Evolutionary conservation across 2,329 filamentous ascomycete species (phyloP).

Genomic region (Plenodomus biglobosus): DNA sequence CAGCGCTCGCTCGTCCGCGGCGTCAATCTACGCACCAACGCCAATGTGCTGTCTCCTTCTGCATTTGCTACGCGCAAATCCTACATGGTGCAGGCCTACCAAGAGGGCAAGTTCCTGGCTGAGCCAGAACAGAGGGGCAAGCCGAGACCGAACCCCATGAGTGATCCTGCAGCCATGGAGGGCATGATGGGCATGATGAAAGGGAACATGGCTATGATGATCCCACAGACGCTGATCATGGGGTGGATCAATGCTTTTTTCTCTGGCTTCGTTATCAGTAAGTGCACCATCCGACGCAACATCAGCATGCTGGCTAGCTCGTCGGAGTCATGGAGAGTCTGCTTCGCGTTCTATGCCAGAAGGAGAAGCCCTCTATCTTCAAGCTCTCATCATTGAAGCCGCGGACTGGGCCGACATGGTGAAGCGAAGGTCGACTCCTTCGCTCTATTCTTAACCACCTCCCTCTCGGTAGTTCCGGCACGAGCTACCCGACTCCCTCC

Average conservation of each 20-base stretch:
- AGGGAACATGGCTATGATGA: constrained; percentile 99
- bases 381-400: background rate
- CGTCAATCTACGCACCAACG: constrained; percentile 80
- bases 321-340: background rate
- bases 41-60: constrained; percentile 72
- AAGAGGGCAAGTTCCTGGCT: constrained; percentile 85
- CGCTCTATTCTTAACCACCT: background rate
- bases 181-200: constrained; percentile 99
- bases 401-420: background rate
- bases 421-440: constrained; percentile 5
- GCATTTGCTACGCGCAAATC: constrained; percentile 81
- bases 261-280: constrained; percentile 95
- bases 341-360: background rate
- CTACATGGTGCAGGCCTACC: constrained; percentile 76
- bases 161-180: constrained; percentile 94
- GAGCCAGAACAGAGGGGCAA: constrained; percentile 84
- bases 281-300: constrained; percentile 36
- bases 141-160: constrained; percentile 89
- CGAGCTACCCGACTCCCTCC: background rate
- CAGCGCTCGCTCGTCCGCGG: constrained; percentile 80
- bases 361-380: background rate
- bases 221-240: constrained; percentile 98
- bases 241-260: constrained; percentile 99
- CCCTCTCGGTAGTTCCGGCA: background rate
- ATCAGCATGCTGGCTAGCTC: background rate